Conservation (phyloP, 2,329 filamentous ascomycete species). For the Myriosclerotinia duriaeana region DNA sequence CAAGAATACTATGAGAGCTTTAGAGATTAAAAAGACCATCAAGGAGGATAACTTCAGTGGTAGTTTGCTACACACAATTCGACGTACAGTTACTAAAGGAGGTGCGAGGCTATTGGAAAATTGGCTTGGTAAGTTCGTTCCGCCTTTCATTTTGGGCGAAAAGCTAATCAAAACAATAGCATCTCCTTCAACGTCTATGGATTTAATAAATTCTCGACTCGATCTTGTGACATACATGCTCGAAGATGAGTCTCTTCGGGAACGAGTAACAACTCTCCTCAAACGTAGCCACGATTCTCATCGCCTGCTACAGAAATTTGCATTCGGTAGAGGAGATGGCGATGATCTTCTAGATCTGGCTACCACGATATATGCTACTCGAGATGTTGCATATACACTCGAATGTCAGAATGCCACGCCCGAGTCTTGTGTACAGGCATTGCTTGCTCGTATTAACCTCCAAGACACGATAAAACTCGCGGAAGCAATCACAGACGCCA, state of each 20-base stretch:
- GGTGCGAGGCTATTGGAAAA: conserved; percentile 81
- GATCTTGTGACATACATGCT: conserved; percentile 79
- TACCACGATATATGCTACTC: conserved; percentile 74
- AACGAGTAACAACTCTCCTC: conserved; percentile 67
- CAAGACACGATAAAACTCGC: conserved; percentile 68
- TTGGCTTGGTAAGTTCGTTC: conserved; percentile 63
- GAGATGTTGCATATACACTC: conserved; percentile 59
- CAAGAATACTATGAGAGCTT: conserved; percentile 81
- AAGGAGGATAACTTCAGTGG: conserved; percentile 76
- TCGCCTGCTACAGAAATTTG: conserved; percentile 89
- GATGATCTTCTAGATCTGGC: conserved; percentile 86
- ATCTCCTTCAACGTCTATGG: conserved; percentile 83
- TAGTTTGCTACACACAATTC: conserved; percentile 85
- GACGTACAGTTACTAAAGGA: conserved; percentile 86
- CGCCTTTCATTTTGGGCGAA: background rate
- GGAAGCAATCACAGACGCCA: conserved; percentile 68
- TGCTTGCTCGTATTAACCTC: conserved; percentile 63
- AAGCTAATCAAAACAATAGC: conserved; percentile 44
- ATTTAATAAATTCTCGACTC: conserved; percentile 74
- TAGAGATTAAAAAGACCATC: conserved; percentile 86
- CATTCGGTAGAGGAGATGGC: conserved; percentile 84
- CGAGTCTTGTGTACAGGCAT: conserved; percentile 44
- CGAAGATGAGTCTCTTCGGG: conserved; percentile 63
- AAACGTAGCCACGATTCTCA: conserved; percentile 80
- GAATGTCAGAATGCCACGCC: conserved; percentile 29